Conservation (phyloP, 345 rosid genomes). For the Dipteronia sinensis region DNA sequence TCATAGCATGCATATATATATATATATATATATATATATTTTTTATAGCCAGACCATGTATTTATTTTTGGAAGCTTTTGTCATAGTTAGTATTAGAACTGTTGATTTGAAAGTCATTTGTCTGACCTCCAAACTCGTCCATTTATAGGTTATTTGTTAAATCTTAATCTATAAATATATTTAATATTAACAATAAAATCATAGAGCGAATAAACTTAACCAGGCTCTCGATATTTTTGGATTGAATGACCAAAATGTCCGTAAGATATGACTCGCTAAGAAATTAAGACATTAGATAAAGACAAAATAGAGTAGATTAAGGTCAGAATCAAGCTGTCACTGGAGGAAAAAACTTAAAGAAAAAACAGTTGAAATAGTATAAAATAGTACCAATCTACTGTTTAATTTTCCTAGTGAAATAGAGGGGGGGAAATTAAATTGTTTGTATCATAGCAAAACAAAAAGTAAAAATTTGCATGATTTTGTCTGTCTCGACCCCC, state of each 20-base stretch:
- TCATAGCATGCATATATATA: no score
- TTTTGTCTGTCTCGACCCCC: slow-evolving; percentile 51
- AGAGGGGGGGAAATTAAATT: slow-evolving; percentile 11
- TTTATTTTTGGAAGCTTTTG: no score
- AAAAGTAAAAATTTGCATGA: slow-evolving; percentile 31
- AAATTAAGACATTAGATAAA: slow-evolving; percentile 14
- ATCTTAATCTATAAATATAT: no score
- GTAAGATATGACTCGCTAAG: slow-evolving; percentile 14
- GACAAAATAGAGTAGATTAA: slow-evolving; percentile 25
- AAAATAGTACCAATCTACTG: slow-evolving; percentile 17
- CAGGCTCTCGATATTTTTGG: no score
- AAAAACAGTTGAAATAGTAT: neutral
- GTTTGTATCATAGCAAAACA: slow-evolving; percentile 15
- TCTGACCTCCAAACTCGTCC: no score
- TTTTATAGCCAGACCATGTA: no score
- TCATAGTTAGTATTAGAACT: no score
- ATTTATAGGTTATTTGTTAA: no score
- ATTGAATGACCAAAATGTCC: slow-evolving; percentile 15
- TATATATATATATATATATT: no score
- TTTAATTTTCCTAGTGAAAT: slow-evolving; percentile 22
- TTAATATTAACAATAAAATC: no score
- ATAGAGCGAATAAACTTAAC: no score
- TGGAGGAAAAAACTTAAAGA: slow-evolving; percentile 14
- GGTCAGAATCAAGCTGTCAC: slow-evolving; percentile 15
- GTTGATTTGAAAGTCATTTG: no score